Percentiles rank a stretch among this genome's conserved stretches.
Evolutionary conservation across 306 rosid species (phyloP).

Genomic region (Pyrus pyrifolia): DNA sequence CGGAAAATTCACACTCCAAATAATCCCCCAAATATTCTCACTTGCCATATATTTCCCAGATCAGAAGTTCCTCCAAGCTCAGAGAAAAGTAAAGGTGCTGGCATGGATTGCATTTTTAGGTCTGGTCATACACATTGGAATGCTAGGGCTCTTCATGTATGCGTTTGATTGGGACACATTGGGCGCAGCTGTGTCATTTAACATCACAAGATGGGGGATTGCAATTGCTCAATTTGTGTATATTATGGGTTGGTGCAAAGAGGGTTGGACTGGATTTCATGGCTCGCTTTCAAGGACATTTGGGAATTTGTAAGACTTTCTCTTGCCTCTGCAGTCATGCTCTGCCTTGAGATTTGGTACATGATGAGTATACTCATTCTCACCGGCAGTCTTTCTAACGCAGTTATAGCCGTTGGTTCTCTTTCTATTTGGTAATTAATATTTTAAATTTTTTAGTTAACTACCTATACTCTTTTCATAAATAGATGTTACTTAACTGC

Average conservation of each 20-base stretch:
- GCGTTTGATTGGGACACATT: conserved; percentile 42
- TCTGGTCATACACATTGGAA: conserved; percentile 27
- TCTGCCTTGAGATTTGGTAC: conserved; percentile 69
- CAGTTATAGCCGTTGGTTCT: conserved; percentile 45
- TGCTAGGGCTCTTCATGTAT: conserved; percentile 49
- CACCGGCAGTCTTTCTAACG: conserved; percentile 33
- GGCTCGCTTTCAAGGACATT: conserved; percentile 60
- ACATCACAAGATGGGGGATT: conserved; percentile 54
- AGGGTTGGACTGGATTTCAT: conserved; percentile 67
- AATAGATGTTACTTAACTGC: background rate
- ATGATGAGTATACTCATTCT: conserved; percentile 18
- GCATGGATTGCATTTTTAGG: conserved; percentile 59
- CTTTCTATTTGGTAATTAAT: conserved; percentile 45
- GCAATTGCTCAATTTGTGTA: conserved; percentile 51
- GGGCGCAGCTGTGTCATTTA: conserved; percentile 61
- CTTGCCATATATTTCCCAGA: conserved; percentile 59
- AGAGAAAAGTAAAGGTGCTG: conserved; percentile 49
- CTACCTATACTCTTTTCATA: background rate
- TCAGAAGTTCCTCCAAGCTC: conserved; percentile 76
- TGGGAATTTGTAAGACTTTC: conserved; percentile 76
- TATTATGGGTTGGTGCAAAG: conserved; percentile 63
- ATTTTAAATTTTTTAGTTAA: background rate
- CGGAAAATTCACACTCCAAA: conserved; percentile 32
- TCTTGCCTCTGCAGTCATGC: conserved; percentile 75
- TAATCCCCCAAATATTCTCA: conserved; percentile 61